Conservation (phyloP, 116 monocot genomes). For the Phalaenopsis hybrid region DNA sequence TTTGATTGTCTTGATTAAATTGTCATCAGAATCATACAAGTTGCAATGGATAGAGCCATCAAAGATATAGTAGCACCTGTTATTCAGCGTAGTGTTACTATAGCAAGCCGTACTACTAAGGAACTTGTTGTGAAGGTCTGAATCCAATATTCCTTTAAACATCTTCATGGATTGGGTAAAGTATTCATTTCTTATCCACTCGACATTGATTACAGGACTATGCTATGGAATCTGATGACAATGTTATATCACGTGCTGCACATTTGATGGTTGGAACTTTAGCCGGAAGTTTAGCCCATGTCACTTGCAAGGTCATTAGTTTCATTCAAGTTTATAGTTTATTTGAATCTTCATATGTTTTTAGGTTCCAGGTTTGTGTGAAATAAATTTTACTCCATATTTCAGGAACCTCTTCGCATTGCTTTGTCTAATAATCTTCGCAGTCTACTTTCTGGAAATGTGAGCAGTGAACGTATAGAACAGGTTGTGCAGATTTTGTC, state of each 20-base stretch:
- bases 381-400: conserved; percentile 13
- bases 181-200: conserved; percentile 2
- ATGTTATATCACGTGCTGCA: conserved; percentile 56
- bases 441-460: conserved; percentile 57
- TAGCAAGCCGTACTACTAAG: conserved; percentile 81
- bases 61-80: conserved; percentile 77
- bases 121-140: conserved; percentile 89
- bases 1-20: background rate
- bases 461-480: conserved; percentile 49
- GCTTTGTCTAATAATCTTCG: conserved; percentile 66
- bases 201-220: conserved; percentile 48
- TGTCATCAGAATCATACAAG: conserved; percentile 48
- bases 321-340: conserved; percentile 5
- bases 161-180: background rate
- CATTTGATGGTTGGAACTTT: conserved; percentile 82
- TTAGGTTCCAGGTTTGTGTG: background rate
- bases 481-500: conserved; percentile 75
- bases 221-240: conserved; percentile 82
- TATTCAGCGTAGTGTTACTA: conserved; percentile 92
- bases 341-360: background rate
- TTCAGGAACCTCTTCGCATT: conserved; percentile 84
- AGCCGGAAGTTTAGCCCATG: conserved; percentile 97
- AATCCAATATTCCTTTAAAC: background rate
- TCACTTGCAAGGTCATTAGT: conserved; percentile 83
- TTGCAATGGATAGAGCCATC: conserved; percentile 77